Base-by-base conservation (phyloP, 495 filamentous ascomycete species). In the Podospora bellae-mahoneyi region DNA sequence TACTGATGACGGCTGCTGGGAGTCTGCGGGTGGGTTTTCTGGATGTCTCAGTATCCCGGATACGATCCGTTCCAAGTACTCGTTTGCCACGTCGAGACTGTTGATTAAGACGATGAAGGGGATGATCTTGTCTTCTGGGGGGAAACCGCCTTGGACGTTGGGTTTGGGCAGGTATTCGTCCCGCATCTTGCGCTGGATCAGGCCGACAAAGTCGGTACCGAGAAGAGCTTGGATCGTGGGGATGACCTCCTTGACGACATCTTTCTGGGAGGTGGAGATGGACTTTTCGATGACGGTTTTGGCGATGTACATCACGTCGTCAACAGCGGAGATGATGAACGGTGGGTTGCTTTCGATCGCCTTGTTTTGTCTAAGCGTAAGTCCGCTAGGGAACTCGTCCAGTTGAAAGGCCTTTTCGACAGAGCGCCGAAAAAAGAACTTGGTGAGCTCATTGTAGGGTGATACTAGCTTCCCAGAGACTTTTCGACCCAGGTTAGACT, bases 261-360 rank as follows among this genome's bases (percentile, higher is more conserved):
- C 82, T 64, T 86, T 80, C 74, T 97, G 93, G 0, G 91, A 92
- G 5, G 95, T 98, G 1, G 91, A 87, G 56, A 98, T 83, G 5
- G 93, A 90, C 68, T 93, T 90, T 61, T 92, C 89, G 54, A 98
- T 83, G 55, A 97, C 89, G 62, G 94, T 91, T 75, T 96, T 94
- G 74, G 97, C 92, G 69, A 97, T 97, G 80, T 97, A 99, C 96
- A 98, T 98, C 65, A 98, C 94, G 78, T 96, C 95, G 81, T 98
- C 95, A 9, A 99, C 94, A 1, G 95, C 92, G 0, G 93, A 96
- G 63, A 93, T 94, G 73, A 99, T 97, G 72, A 91, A 96, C 10
- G 95, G 95, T 10, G 92, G 87, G 73, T 93, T 92, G 74, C 78
- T 80, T 57, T 86, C 84, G 55, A 96, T 84, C 7, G 89, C 78